Percentiles rank a stretch among this genome's conserved stretches.
These are phyloP conservation scores for Candida sanyiensis DNA, from an alignment of 805 yeast species.

Conservation along the genomic window DNA sequence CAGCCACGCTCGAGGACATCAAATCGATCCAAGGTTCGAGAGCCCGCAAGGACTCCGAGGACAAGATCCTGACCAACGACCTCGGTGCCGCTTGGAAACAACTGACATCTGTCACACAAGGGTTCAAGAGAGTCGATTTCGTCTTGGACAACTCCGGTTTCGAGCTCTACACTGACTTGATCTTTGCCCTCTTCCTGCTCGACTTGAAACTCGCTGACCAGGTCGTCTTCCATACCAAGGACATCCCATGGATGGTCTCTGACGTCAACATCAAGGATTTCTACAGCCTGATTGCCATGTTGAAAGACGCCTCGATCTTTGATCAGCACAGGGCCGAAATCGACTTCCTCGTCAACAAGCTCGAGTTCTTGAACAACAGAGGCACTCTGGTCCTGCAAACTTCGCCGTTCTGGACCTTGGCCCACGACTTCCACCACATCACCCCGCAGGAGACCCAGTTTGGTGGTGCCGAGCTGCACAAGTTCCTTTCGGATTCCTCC, in stretches of 20 bases:
- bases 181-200: conserved; percentile 57
- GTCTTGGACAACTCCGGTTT: conserved; percentile 93
- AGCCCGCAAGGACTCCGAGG: conserved; percentile 74
- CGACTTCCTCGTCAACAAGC: conserved; percentile 40
- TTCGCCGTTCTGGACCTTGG: conserved; percentile 83
- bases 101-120: conserved; percentile 25
- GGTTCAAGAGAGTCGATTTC: conserved; percentile 54
- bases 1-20: conserved; percentile 84
- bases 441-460: conserved; percentile 42
- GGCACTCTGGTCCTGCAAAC: conserved; percentile 50
- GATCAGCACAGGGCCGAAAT: conserved; percentile 40
- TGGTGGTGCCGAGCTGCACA: conserved; percentile 57
- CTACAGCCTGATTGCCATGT: conserved; percentile 47
- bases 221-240: conserved; percentile 80
- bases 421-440: conserved; percentile 69
- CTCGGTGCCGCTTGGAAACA: conserved; percentile 60
- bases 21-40: conserved; percentile 88
- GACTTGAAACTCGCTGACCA: conserved; percentile 61
- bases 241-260: conserved; percentile 95
- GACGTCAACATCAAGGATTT: conserved; percentile 89
- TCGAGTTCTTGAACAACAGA: conserved; percentile 36
- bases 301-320: conserved; percentile 48
- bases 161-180: conserved; percentile 84
- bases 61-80: conserved; percentile 74
- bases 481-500: conserved; percentile 55